These are phyloP conservation scores for Arabidopsis suecica DNA, from an alignment of 345 rosid genomes.

Conservation along the genomic window DNA sequence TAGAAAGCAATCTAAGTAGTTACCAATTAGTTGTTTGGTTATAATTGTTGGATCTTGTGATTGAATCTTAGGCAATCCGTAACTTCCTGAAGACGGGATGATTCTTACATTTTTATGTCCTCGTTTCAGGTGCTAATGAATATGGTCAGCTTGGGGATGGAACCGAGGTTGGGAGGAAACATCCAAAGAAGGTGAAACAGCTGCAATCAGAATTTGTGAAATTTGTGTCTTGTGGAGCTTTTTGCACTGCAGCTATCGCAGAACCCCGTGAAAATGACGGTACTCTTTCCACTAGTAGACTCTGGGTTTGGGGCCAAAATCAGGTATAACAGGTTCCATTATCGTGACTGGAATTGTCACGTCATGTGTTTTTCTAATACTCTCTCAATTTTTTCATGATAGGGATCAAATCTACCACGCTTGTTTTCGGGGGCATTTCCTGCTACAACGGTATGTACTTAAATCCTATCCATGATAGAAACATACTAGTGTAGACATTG, in stretches of 20 bases:
- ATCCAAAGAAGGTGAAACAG: constrained; percentile 81
- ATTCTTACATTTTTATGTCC: background rate
- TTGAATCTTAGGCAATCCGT: constrained; percentile 9
- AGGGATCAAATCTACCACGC: constrained; percentile 93
- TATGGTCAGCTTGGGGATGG: constrained; percentile 99
- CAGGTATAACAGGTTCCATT: constrained; percentile 56
- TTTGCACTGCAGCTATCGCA: constrained; percentile 89
- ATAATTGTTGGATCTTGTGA: background rate
- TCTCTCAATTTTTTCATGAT: constrained; percentile 32
- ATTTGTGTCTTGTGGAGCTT: constrained; percentile 91
- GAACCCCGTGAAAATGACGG: constrained; percentile 82
- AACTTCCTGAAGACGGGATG: background rate
- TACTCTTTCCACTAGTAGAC: constrained; percentile 67
- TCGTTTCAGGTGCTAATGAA: constrained; percentile 76
- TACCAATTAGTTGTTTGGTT: background rate
- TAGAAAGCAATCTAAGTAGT: constrained; percentile 23
- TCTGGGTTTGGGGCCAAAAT: constrained; percentile 99
- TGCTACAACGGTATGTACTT: constrained; percentile 59
- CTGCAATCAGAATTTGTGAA: constrained; percentile 86
- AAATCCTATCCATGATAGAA: background rate
- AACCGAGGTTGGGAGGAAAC: constrained; percentile 78
- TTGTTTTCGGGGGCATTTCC: constrained; percentile 88
- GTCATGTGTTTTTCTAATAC: constrained; percentile 5
- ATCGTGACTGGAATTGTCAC: background rate
- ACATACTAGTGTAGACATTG: background rate